Evolutionary conservation across 192 early-diverging fungal genomes (phyloP), one percentile per base, ranked within the genome.

Genomic region (Entomortierella chlamydospora): DNA sequence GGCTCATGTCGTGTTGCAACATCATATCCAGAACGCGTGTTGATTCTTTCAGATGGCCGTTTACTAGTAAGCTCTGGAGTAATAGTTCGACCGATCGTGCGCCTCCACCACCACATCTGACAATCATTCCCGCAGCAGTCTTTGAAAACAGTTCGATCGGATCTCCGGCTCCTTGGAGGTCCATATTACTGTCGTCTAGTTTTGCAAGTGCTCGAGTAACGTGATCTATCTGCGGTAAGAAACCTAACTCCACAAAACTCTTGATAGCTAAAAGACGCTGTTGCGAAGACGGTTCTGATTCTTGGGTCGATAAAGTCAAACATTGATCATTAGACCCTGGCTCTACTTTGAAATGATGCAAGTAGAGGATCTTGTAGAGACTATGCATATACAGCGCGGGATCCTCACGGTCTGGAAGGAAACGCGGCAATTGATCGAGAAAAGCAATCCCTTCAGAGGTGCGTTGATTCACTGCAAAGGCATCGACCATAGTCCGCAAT

Each of bases 11-110:
- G 18, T 65, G 54, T 25, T 37, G 37, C 18, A 57, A 26, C 76
- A 66, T 70, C 61, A 66, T 5, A 18, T 62, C 33, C 22, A 70
- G 20, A 43, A 79, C 76, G 1, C 76, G 68, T 7, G 29, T 45
- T 13, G 68, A 68, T 37, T 79, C 76, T 11, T 41, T 26, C 1
- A 79, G 11, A 9, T 79, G 50, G 22, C 33, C 17, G 3, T 49
- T 37, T 20, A 23, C 6, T 9, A 79, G 3, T 13, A 79, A 34
- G 26, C 57, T 52, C 26, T 65, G 47, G 12, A 79, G 20, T 26
- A 79, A 29, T n/a, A 63, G 68, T 0, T 30, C 43, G 20, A 79
- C n/a, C 3, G 60, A 26, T 15, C 54, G 20, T 18, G 39, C 31
- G 23, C 54, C 34, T 7, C 42, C 50, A 26, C 29, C 47, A 15